Conservation (phyloP, 495 filamentous ascomycete species). For the Staphylotrichum tortipilum region DNA sequence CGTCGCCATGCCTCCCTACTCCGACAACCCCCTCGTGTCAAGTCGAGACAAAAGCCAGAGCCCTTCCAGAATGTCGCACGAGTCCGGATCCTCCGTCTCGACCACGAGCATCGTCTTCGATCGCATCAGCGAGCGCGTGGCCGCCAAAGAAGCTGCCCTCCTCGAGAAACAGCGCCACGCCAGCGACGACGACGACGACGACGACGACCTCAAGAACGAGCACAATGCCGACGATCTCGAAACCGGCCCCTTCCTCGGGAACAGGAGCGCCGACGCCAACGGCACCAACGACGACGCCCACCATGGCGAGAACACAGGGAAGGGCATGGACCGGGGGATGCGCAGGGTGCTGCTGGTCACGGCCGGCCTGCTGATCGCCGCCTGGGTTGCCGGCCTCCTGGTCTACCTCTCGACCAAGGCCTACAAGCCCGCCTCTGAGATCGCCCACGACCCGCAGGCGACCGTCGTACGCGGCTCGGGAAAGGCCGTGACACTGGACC, state of each 20-base stretch:
- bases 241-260: slow-evolving; percentile 37
- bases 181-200: slow-evolving; percentile 36
- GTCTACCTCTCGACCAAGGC: slow-evolving; percentile 60
- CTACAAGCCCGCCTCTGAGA: slow-evolving; percentile 52
- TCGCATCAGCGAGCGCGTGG: slow-evolving; percentile 48
- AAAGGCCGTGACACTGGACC: slow-evolving; percentile 71
- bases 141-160: slow-evolving; percentile 25
- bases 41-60: slow-evolving; percentile 8
- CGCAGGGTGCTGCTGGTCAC: slow-evolving; percentile 61
- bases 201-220: slow-evolving; percentile 39
- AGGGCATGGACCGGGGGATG: slow-evolving; percentile 50
- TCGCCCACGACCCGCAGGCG: slow-evolving; percentile 59
- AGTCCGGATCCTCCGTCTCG: slow-evolving; percentile 60
- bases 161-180: slow-evolving; percentile 11
- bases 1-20: slow-evolving; percentile 4
- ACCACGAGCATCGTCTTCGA: slow-evolving; percentile 74
- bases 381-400: slow-evolving; percentile 72
- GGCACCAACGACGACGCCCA: slow-evolving; percentile 8
- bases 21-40: background rate
- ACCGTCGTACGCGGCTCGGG: slow-evolving; percentile 57
- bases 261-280: slow-evolving; percentile 12
- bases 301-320: slow-evolving; percentile 14
- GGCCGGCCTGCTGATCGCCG: slow-evolving; percentile 56
- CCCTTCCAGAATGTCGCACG: slow-evolving; percentile 36
- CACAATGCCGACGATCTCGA: slow-evolving; percentile 35